Evolutionary conservation across 768 basidiomycete genomes (phyloP).

Genomic region (Ephemerocybe angulata): DNA sequence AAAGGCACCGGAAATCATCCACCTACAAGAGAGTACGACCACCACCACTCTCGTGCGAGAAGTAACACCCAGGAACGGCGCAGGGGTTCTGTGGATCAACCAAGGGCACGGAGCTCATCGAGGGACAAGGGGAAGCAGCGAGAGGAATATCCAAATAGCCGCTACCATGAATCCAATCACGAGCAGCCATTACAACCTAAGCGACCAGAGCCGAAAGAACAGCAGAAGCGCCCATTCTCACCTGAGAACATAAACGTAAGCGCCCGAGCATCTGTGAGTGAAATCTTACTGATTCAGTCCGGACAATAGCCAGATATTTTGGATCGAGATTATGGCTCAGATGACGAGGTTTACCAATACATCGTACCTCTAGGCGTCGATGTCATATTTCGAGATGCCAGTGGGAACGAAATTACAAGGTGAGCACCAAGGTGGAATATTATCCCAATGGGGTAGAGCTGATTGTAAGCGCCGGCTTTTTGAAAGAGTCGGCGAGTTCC

Average conservation of each 20-base stretch:
- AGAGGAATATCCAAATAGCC: no score
- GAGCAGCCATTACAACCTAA: not conserved
- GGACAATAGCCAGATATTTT: conserved; percentile 7
- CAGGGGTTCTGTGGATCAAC: no score
- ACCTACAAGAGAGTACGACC: no score
- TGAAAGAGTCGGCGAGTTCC: conserved; percentile 52
- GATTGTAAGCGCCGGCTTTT: not conserved
- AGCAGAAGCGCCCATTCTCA: not conserved
- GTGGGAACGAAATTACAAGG: conserved; percentile 64
- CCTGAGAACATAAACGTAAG: not conserved
- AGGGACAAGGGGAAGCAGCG: no score
- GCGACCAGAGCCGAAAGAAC: not conserved
- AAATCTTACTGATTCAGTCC: no score
- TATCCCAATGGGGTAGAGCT: not conserved
- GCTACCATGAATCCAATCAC: no score
- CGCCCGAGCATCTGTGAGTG: not conserved
- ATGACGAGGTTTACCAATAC: conserved; percentile 44
- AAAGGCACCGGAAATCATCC: no score
- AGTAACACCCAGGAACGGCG: no score
- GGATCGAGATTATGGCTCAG: conserved; percentile 23
- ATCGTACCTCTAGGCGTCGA: conserved; percentile 63
- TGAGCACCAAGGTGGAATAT: conserved; percentile 18
- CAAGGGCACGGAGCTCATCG: no score
- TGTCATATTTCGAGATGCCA: conserved; percentile 65
- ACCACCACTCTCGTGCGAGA: no score